Conservation (phyloP, 2,329 filamentous ascomycete species). For the Pseudogymnoascus sp. region DNA sequence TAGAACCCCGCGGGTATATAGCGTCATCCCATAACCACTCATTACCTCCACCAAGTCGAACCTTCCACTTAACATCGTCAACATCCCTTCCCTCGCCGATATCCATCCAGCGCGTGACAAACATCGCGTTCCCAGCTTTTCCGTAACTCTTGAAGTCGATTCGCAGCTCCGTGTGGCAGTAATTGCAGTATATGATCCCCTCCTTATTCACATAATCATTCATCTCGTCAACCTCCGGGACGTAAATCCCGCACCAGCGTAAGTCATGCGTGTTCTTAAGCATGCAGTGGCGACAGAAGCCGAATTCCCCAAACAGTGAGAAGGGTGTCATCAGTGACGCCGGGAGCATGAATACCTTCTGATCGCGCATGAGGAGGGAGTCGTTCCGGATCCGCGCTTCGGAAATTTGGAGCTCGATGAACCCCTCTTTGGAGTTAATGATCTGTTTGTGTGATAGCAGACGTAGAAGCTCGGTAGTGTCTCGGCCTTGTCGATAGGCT, state of each 20-base stretch:
- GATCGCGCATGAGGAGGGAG: constrained; percentile 15
- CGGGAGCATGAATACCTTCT: constrained; percentile 14
- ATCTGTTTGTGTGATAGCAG: constrained; percentile 7
- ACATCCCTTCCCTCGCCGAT: constrained; percentile 11
- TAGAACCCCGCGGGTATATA: constrained; percentile 9
- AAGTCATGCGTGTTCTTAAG: neutral
- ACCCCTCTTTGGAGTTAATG: neutral
- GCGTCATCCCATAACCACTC: constrained; percentile 1
- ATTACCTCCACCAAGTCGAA: neutral
- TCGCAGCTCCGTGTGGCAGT: constrained; percentile 13
- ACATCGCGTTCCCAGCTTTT: constrained; percentile 12
- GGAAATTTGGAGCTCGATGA: constrained; percentile 8
- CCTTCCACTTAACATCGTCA: constrained; percentile 10
- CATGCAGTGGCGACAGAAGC: constrained; percentile 11
- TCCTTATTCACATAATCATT: constrained; percentile 10
- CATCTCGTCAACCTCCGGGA: constrained; percentile 9
- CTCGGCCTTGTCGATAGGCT: constrained; percentile 11
- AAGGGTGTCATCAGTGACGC: constrained; percentile 8
- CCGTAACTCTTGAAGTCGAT: constrained; percentile 15
- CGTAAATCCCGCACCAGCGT: constrained; percentile 5
- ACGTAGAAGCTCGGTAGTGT: neutral
- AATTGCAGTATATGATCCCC: constrained; percentile 11
- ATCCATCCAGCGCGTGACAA: constrained; percentile 16
- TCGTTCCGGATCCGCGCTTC: constrained; percentile 11
- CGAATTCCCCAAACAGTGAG: constrained; percentile 5